Evolutionary conservation across 805 yeast species (phyloP), one percentile per base, ranked within the genome.

Genomic region (Suhomyces sp.): DNA sequence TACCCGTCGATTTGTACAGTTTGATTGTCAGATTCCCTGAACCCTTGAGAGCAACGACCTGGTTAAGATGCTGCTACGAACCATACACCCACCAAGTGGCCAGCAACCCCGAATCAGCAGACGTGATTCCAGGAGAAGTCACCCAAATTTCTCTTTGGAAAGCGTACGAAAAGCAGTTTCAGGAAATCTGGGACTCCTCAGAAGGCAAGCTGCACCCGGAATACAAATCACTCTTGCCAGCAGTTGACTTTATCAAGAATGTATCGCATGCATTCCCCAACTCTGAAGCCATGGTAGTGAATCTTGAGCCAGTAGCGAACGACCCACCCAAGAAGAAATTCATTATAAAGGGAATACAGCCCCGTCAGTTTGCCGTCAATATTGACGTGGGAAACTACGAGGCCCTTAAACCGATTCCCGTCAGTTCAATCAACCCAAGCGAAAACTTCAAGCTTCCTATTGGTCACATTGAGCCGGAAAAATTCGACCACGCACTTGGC

Each of bases 91-190:
- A 46, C 43, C 48, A 33, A 22, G 73, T 80, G 9, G 54, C 57
- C 46, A 54, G 49, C 43, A 43, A 43, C n/a, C 48, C 45, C 27
- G 59, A 48, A 7, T 39, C 50, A n/a, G 44, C 61, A 6, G 69
- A 65, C 15, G 63, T 60, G 29, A 50, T 63, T 13, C 69, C 74
- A 1, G 90, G 93, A 3, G 97, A 91, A 63, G 97, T 92, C 9
- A 91, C 97, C 0, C 99, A 94, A 71, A 92, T 94, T 22, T 87
- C 96, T 17, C 78, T 94, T 43, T 94, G 99, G 99, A 89, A 91
- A 67, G 84, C 96, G 0, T 94, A 94, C 71, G 98, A 94, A 67
- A 75, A 84, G 12, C 94, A 87, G 65, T 94, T 94, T 62, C 86
- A 86, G 54, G 80, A 79, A 50, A 81, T 80, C 50, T 80, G 85